phyloP scores from a whole-genome alignment of 495 filamentous ascomycete species.

The Astrothelium macrocarpum region DNA sequence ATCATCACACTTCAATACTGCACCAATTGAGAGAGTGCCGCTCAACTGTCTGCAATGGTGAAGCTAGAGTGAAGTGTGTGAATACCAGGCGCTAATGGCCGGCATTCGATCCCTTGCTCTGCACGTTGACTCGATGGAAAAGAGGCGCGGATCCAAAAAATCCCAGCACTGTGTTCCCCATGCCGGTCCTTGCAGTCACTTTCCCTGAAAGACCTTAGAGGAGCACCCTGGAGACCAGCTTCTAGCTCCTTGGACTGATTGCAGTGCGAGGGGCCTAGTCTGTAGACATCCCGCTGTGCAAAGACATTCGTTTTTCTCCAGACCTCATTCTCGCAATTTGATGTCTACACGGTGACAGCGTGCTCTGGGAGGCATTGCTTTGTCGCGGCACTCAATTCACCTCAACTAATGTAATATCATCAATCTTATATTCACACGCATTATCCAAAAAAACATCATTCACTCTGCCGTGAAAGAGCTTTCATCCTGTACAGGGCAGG shows the following conservation, averaged over 20 bases:
- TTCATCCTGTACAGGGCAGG: background rate
- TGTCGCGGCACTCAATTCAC: background rate
- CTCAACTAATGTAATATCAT: background rate
- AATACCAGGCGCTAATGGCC: background rate
- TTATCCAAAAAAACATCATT: background rate
- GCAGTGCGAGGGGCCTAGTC: background rate
- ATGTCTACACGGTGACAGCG: background rate
- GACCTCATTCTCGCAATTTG: background rate
- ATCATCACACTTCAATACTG: background rate
- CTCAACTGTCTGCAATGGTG: background rate
- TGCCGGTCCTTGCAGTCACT: slow-evolving; percentile 1
- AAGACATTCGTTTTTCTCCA: background rate
- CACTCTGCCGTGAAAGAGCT: background rate
- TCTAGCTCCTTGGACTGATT: background rate
- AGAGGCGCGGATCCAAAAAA: background rate
- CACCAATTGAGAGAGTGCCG: background rate
- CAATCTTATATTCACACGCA: background rate
- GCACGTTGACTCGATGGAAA: background rate
- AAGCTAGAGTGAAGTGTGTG: background rate
- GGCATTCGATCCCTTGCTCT: background rate
- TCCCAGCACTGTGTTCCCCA: background rate
- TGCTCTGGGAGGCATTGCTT: background rate
- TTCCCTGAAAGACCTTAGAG: background rate
- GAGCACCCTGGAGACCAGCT: background rate
- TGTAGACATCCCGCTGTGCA: background rate